These are phyloP conservation scores for Stephanodiscus minutulus DNA, from an alignment of 108 stramenopile genomes.

Conservation along the genomic window DNA sequence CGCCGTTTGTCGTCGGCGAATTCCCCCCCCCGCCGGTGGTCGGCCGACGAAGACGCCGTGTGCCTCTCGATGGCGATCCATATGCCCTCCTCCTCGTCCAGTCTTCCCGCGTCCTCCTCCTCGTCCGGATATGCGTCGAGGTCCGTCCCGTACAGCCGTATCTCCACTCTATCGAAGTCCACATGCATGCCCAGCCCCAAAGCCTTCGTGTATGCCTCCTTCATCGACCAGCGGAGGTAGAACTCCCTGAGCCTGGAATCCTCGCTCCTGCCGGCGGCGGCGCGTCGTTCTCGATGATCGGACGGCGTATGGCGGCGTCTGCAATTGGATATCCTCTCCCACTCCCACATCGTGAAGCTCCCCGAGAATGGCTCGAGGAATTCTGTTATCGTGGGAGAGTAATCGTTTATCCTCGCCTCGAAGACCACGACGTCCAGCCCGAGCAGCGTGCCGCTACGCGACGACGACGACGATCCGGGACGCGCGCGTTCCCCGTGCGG, in stretches of 20 bases:
- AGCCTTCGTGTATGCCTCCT: slow-evolving; percentile 88
- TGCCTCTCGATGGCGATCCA: slow-evolving; percentile 14
- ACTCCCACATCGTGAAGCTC: slow-evolving; percentile 63
- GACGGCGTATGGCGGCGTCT: neutral
- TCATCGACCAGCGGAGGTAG: slow-evolving; percentile 80
- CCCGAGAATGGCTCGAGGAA: slow-evolving; percentile 62
- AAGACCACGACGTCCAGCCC: slow-evolving; percentile 79
- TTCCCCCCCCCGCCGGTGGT: neutral
- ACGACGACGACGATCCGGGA: slow-evolving; percentile 7
- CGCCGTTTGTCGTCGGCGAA: neutral
- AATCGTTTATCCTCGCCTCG: slow-evolving; percentile 47
- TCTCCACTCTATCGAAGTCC: slow-evolving; percentile 67
- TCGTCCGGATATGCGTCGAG: neutral
- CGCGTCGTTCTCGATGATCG: too few species aligned
- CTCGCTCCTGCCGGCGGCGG: slow-evolving; percentile 28
- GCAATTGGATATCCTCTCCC: slow-evolving; percentile 47
- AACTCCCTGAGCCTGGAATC: slow-evolving; percentile 58
- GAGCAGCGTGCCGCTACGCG: slow-evolving; percentile 10
- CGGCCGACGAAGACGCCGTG: neutral
- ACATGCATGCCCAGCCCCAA: slow-evolving; percentile 73
- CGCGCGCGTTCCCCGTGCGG: neutral
- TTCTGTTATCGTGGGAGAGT: slow-evolving; percentile 49
- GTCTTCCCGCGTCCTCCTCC: slow-evolving; percentile 6
- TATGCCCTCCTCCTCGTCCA: slow-evolving; percentile 19
- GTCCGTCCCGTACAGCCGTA: slow-evolving; percentile 29